phyloP scores from a whole-genome alignment of 345 rosid species.

The Populus davidiana region DNA sequence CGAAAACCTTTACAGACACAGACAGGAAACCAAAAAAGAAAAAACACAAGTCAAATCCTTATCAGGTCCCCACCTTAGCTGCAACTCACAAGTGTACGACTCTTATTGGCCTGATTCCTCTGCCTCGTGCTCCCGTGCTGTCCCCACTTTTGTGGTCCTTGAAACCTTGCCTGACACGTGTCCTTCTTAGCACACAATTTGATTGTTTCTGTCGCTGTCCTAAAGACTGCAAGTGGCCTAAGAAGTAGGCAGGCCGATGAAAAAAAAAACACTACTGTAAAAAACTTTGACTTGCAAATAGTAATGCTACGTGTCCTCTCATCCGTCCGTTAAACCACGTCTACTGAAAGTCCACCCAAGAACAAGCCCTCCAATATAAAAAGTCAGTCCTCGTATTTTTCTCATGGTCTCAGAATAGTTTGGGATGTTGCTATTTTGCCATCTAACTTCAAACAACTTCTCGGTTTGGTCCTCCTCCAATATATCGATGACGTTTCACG shows the following conservation, averaged over 20 bases:
- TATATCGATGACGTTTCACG: no score
- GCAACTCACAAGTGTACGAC: neutral
- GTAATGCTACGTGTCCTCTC: neutral
- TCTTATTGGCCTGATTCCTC: neutral
- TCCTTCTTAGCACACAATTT: neutral
- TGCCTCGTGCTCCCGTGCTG: neutral
- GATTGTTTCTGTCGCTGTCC: constrained; percentile 10
- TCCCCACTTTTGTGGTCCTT: constrained; percentile 25
- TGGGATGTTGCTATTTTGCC: neutral
- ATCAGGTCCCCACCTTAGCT: constrained; percentile 4
- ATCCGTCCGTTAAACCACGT: neutral
- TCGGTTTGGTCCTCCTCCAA: neutral
- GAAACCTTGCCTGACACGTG: constrained; percentile 17
- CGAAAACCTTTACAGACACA: neutral
- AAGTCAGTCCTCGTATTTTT: neutral
- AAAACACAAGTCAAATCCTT: neutral
- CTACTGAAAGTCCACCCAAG: neutral
- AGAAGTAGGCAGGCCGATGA: neutral
- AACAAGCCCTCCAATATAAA: neutral
- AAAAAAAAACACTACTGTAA: neutral
- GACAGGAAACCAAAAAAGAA: neutral
- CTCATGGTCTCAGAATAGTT: neutral
- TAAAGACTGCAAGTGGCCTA: constrained; percentile 7
- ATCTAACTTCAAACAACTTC: neutral
- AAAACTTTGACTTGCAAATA: neutral